A percentile compares a stretch with the other conserved stretches of the same genome.
These are phyloP conservation scores for Chrysoporthe deuterocubensis DNA, from an alignment of 2,329 filamentous ascomycete species.

Conservation along the genomic window DNA sequence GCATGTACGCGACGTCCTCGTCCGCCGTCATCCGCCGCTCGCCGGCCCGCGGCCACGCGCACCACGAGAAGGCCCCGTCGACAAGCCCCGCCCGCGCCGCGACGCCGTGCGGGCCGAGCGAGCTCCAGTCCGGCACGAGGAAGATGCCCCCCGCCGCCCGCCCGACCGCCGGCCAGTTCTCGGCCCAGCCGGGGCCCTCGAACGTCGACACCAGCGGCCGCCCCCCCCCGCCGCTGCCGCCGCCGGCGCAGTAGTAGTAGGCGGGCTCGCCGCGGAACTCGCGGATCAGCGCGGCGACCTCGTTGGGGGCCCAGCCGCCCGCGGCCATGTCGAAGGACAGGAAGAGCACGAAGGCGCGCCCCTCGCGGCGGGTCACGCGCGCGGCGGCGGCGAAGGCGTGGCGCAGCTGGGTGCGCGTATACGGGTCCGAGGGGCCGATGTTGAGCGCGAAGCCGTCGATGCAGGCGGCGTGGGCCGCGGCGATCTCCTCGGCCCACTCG, in stretches of 20 bases:
- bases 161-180: slow-evolving; percentile 48
- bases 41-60: slow-evolving; percentile 51
- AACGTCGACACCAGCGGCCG: slow-evolving; percentile 56
- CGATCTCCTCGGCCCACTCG: slow-evolving; percentile 41
- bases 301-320: slow-evolving; percentile 35
- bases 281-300: slow-evolving; percentile 40
- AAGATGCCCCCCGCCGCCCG: slow-evolving; percentile 42
- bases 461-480: slow-evolving; percentile 41
- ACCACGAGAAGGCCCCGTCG: slow-evolving; percentile 46
- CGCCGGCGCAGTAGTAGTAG: slow-evolving; percentile 42
- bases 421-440: slow-evolving; percentile 40
- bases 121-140: slow-evolving; percentile 53
- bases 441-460: slow-evolving; percentile 49
- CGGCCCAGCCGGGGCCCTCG: slow-evolving; percentile 48
- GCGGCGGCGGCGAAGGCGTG: slow-evolving; percentile 40
- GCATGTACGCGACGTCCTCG: slow-evolving; percentile 45
- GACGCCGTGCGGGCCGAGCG: slow-evolving; percentile 41
- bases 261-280: slow-evolving; percentile 42
- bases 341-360: slow-evolving; percentile 40
- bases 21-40: slow-evolving; percentile 43
- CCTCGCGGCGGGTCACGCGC: slow-evolving; percentile 23
- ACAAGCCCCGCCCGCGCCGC: slow-evolving; percentile 11
- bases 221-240: slow-evolving; percentile 41
- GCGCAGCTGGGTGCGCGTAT: slow-evolving; percentile 38
- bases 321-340: slow-evolving; percentile 42